Percentiles rank a stretch among this genome's conserved stretches.
Evolutionary conservation across 164 flowering plant genomes (phyloP).

Genomic region (Tetracentron sinense): DNA sequence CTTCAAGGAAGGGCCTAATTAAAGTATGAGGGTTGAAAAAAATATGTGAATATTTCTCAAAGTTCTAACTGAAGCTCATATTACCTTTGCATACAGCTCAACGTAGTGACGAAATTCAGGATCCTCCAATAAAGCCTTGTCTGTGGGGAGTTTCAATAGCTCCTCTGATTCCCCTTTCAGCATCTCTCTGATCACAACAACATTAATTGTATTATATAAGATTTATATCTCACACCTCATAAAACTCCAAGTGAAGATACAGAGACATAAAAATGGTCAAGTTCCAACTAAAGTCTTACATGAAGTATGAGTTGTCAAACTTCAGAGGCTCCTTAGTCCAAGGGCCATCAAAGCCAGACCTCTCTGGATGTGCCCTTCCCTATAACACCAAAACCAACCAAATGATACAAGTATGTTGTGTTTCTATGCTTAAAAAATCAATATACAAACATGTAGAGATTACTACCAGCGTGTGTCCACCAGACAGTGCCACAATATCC

Average conservation of each 20-base stretch:
- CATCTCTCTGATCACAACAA: conserved; percentile 57
- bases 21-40: background rate
- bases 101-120: conserved; percentile 58
- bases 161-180: conserved; percentile 52
- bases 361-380: conserved; percentile 85
- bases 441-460: background rate
- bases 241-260: background rate
- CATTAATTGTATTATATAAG: background rate
- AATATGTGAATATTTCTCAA: background rate
- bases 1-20: background rate
- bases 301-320: conserved; percentile 86
- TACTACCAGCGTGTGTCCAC: conserved; percentile 82
- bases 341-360: conserved; percentile 91
- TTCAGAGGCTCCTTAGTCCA: conserved; percentile 85
- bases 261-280: background rate
- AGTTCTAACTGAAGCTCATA: background rate
- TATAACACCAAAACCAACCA: conserved; percentile 20
- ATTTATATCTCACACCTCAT: too few species aligned
- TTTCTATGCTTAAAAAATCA: background rate
- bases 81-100: conserved; percentile 75
- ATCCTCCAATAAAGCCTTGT: conserved; percentile 61
- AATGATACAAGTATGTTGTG: background rate
- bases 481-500: conserved; percentile 90
- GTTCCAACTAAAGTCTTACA: conserved; percentile 36
- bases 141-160: conserved; percentile 71